Evolutionary conservation across 2,329 filamentous ascomycete genomes (phyloP).

Genomic region (Colletotrichum paranaense): DNA sequence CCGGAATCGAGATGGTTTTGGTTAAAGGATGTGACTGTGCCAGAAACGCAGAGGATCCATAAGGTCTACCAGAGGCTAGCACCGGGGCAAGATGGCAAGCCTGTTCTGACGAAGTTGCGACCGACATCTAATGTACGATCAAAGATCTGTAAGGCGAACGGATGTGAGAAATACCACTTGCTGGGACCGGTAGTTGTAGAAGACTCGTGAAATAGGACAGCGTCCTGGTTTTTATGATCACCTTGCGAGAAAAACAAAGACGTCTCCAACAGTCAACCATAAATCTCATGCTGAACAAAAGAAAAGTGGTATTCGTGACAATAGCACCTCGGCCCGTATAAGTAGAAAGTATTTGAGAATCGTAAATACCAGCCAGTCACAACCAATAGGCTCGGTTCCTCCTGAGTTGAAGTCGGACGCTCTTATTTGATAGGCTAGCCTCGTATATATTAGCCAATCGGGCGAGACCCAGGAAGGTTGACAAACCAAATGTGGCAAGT

Average conservation of each 20-base stretch:
- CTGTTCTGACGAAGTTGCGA: neutral
- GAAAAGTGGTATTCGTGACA: neutral
- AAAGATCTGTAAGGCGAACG: slow-evolving; percentile 1
- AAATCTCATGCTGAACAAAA: neutral
- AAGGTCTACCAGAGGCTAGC: slow-evolving; percentile 9
- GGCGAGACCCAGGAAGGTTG: neutral
- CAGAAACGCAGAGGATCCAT: neutral
- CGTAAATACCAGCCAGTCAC: neutral
- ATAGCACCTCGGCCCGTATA: neutral
- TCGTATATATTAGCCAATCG: slow-evolving; percentile 14
- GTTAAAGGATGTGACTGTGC: slow-evolving; percentile 1
- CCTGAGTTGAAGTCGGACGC: neutral
- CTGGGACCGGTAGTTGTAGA: neutral
- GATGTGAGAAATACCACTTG: neutral
- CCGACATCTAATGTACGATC: slow-evolving; percentile 1
- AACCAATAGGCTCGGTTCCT: neutral
- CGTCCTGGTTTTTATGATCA: neutral
- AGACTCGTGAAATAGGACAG: neutral
- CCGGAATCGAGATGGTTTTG: slow-evolving; percentile 32
- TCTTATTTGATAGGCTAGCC: neutral
- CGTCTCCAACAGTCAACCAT: neutral
- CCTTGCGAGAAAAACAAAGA: neutral
- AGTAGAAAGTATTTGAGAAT: neutral
- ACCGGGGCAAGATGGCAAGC: neutral
- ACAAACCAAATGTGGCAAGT: neutral